These are phyloP conservation scores for Russula lepida DNA, from an alignment of 768 basidiomycete genomes.

Conservation along the genomic window DNA sequence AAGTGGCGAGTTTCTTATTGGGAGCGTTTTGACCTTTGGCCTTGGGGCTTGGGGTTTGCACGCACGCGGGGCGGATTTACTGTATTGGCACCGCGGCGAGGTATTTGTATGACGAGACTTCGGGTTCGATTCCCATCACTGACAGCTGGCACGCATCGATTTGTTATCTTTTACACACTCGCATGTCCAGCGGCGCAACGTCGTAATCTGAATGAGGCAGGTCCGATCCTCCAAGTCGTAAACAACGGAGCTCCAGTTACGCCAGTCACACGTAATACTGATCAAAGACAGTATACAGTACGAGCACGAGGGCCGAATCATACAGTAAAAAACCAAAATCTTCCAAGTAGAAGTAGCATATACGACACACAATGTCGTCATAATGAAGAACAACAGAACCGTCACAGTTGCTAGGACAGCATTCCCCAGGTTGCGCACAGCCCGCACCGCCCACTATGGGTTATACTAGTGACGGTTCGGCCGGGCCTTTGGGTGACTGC, in stretches of 20 bases:
- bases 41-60: background rate
- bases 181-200: background rate
- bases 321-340: background rate
- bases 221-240: too few species aligned
- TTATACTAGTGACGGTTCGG: constrained; percentile 6
- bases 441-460: background rate
- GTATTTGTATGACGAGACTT: constrained; percentile 2
- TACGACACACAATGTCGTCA: background rate
- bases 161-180: background rate
- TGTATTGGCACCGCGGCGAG: background rate
- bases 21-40: background rate
- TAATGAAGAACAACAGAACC: background rate
- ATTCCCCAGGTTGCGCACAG: background rate
- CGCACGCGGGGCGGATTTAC: too few species aligned
- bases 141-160: background rate
- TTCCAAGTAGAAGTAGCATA: background rate
- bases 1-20: background rate
- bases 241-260: background rate
- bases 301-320: background rate
- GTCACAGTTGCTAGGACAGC: background rate
- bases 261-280: background rate
- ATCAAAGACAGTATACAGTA: background rate
- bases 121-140: background rate
- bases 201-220: background rate
- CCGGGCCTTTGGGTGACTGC: constrained; percentile 38